phyloP scores from a whole-genome alignment of 768 basidiomycete species.

The Tylopilus rubrobrunneus region DNA sequence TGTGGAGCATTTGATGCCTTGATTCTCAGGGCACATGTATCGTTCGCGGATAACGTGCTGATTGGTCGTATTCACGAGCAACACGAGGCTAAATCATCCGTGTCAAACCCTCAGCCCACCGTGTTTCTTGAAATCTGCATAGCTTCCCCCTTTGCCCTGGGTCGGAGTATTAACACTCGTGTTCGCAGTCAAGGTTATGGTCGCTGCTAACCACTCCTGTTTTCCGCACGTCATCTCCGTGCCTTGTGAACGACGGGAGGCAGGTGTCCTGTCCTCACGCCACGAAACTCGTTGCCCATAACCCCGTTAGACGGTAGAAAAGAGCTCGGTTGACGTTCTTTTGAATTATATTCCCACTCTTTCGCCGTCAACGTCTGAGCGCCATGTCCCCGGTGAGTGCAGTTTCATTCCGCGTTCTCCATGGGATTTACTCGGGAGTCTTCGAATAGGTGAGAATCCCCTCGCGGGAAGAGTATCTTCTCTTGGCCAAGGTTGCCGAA shows the following conservation, averaged over 20 bases:
- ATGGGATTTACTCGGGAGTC: slow-evolving; percentile 3
- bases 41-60: no score
- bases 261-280: slow-evolving; percentile 10
- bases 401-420: not conserved
- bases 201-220: slow-evolving; percentile 2
- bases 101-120: slow-evolving; percentile 29
- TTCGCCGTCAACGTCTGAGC: slow-evolving; percentile 2
- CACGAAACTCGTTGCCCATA: slow-evolving; percentile 28
- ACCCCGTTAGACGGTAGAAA: slow-evolving; percentile 30
- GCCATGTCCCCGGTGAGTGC: slow-evolving; percentile 31
- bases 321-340: slow-evolving; percentile 10
- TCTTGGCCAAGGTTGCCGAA: slow-evolving; percentile 79
- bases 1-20: no score
- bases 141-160: slow-evolving; percentile 30
- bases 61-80: not conserved
- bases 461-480: slow-evolving; percentile 40
- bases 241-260: slow-evolving; percentile 10
- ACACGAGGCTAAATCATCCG: slow-evolving; percentile 12
- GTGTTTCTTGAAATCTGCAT: slow-evolving; percentile 9
- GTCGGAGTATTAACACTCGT: slow-evolving; percentile 8
- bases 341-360: slow-evolving; percentile 7
- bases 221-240: slow-evolving; percentile 10
- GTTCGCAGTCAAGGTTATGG: slow-evolving; percentile 3
- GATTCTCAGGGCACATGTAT: no score
- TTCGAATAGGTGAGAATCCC: slow-evolving; percentile 27